A percentile compares a stretch with the other conserved stretches of the same genome.
Conservation (phyloP, 1,139 yeast genomes). For the Debaryomycetaceae sp. region DNA sequence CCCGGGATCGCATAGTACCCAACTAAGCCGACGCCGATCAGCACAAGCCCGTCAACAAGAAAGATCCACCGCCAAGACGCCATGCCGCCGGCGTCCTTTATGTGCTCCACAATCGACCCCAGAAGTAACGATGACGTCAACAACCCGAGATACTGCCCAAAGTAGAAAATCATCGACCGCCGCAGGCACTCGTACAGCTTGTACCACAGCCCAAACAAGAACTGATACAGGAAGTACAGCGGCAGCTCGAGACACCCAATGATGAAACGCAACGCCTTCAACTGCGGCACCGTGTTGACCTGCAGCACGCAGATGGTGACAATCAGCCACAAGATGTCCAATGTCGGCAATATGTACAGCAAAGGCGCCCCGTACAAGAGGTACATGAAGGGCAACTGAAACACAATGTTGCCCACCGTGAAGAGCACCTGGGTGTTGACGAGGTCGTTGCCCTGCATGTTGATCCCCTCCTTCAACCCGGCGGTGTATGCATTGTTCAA, state of each 20-base stretch:
- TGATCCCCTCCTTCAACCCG: slow-evolving; percentile 55
- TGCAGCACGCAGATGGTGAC: slow-evolving; percentile 54
- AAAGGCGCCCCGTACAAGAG: slow-evolving; percentile 41
- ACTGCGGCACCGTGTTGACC: slow-evolving; percentile 42
- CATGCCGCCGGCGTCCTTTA: slow-evolving; percentile 45
- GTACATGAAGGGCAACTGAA: slow-evolving; percentile 49
- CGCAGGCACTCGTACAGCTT: slow-evolving; percentile 46
- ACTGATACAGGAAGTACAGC: slow-evolving; percentile 56
- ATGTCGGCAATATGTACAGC: slow-evolving; percentile 50
- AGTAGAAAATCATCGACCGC: slow-evolving; percentile 57
- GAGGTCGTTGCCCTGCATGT: slow-evolving; percentile 63
- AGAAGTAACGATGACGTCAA: slow-evolving; percentile 63
- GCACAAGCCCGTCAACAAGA: slow-evolving; percentile 60
- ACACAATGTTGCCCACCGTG: slow-evolving; percentile 54
- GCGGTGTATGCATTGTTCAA: slow-evolving; percentile 68
- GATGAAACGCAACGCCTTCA: slow-evolving; percentile 55
- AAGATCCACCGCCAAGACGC: slow-evolving; percentile 75
- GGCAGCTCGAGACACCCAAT: slow-evolving; percentile 58
- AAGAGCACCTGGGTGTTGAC: slow-evolving; percentile 57
- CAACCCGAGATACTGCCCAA: slow-evolving; percentile 58
- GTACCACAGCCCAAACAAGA: slow-evolving; percentile 45
- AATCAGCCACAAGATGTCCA: slow-evolving; percentile 65
- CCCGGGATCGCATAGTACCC: slow-evolving; percentile 68
- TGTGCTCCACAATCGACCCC: slow-evolving; percentile 47
- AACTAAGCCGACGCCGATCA: slow-evolving; percentile 55